phyloP scores from a whole-genome alignment of 164 flowering plant species.

The Saururus chinensis region DNA sequence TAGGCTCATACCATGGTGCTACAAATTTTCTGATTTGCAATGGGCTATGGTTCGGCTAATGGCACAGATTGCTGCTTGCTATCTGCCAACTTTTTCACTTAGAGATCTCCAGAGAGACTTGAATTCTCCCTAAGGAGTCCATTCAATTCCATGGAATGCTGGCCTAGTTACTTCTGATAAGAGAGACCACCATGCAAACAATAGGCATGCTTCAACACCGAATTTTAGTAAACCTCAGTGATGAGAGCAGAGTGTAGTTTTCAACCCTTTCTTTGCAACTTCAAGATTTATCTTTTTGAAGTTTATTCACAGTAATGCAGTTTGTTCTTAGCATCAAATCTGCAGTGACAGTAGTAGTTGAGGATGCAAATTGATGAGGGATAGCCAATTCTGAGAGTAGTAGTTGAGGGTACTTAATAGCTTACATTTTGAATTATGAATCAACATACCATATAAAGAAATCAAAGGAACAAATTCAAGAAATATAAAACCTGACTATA shows the following conservation, averaged over 20 bases:
- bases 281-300: conserved; percentile 13
- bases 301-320: conserved; percentile 18
- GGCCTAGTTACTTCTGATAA: background rate
- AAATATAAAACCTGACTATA: background rate
- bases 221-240: conserved; percentile 12
- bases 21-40: conserved; percentile 28
- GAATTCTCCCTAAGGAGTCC: conserved; percentile 30
- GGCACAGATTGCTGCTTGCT: conserved; percentile 42
- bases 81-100: conserved; percentile 42
- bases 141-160: conserved; percentile 13
- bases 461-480: conserved; percentile 33
- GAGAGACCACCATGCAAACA: too few relatives aligned
- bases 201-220: background rate
- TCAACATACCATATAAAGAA: too few relatives aligned
- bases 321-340: conserved; percentile 48
- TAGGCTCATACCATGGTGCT: conserved; percentile 23
- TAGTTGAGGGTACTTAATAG: too few relatives aligned
- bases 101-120: conserved; percentile 46
- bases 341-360: conserved; percentile 50
- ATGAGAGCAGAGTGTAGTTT: conserved; percentile 15
- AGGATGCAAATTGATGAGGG: conserved; percentile 57
- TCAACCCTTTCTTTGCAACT: conserved; percentile 11
- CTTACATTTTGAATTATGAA: too few relatives aligned
- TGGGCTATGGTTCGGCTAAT: conserved; percentile 39
- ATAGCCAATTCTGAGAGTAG: too few relatives aligned